Evolutionary conservation across 768 basidiomycete genomes (phyloP).

Genomic region (Termitomyces sp.): DNA sequence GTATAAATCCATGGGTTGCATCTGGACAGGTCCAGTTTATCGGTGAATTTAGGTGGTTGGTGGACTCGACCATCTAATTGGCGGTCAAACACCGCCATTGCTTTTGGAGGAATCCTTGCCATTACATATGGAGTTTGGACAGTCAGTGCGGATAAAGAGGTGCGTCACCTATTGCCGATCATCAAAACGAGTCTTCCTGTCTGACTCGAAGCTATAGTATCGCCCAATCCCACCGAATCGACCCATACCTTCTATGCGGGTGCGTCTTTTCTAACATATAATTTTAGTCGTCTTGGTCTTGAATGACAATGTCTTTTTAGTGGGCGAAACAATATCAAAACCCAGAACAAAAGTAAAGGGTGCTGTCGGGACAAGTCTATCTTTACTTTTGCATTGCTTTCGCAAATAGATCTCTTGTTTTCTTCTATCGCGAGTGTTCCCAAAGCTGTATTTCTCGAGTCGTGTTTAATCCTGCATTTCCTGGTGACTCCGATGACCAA

Average conservation of each 20-base stretch:
- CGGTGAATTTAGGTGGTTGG: constrained; percentile 71
- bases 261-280: constrained; percentile 26
- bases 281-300: neutral
- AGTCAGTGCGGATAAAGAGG: constrained; percentile 76
- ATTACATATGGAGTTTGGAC: constrained; percentile 63
- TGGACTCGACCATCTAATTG: constrained; percentile 91
- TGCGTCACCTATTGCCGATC: constrained; percentile 26
- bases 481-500: neutral
- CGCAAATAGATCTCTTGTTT: constrained; percentile 2
- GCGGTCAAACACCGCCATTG: constrained; percentile 78
- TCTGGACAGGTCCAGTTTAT: neutral
- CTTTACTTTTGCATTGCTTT: constrained; percentile 1
- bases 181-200: neutral
- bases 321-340: constrained; percentile 31
- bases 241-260: constrained; percentile 77
- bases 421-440: neutral
- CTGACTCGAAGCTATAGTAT: constrained; percentile 30
- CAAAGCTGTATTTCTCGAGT: neutral
- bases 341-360: constrained; percentile 8
- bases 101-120: constrained; percentile 60
- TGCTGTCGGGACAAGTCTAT: constrained; percentile 1
- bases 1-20: neutral
- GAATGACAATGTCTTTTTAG: constrained; percentile 10
- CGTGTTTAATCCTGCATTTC: no score
- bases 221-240: constrained; percentile 55